Conservation (phyloP, 2,329 filamentous ascomycete genomes). For the Aureobasidium namibiae region DNA sequence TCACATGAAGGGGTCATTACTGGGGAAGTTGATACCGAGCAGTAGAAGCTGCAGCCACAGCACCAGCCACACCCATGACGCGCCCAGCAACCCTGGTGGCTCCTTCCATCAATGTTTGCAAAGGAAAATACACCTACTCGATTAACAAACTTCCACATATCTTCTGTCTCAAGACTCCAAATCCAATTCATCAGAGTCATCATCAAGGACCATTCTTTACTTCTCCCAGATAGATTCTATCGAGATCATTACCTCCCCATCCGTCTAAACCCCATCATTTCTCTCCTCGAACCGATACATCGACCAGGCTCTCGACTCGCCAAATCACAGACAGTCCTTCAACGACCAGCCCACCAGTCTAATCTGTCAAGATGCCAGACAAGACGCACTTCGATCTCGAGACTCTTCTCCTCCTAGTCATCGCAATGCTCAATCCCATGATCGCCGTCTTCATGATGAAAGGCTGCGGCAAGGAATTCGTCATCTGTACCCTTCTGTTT, state of each 20-base stretch:
- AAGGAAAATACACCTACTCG: not conserved
- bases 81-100: conserved; percentile 1
- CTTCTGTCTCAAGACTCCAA: not conserved
- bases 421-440: not conserved
- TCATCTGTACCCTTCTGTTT: not conserved
- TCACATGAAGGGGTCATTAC: conserved; percentile 2
- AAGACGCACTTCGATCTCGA: not conserved
- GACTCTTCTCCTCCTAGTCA: not conserved
- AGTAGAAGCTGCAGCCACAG: not conserved
- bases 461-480: not conserved
- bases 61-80: not conserved
- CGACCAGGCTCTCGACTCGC: not conserved
- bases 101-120: not conserved
- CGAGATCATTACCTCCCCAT: not conserved
- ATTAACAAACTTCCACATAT: not conserved
- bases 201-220: not conserved
- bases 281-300: not conserved
- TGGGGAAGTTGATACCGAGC: not conserved
- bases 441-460: not conserved
- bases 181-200: not conserved
- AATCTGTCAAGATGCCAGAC: not conserved
- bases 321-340: not conserved
- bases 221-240: not conserved
- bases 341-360: not conserved
- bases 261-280: not conserved